Percentiles rank a stretch among this genome's conserved stretches.
phyloP scores from a whole-genome alignment of 225 moss, liverwort and hornwort genomes.

The Physcomitrellopsis africana region DNA sequence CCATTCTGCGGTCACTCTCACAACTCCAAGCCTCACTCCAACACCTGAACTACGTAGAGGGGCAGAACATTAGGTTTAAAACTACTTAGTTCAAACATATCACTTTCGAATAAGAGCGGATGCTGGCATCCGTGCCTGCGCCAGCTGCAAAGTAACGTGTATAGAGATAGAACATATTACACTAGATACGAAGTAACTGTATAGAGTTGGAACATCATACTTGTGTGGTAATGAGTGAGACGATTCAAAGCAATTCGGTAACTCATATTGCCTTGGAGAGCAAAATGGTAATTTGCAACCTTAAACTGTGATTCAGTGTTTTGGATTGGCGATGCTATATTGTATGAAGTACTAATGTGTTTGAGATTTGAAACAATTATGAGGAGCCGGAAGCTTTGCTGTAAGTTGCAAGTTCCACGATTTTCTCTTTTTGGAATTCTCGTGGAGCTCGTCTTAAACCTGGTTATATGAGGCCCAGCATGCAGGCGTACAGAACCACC shows the following conservation, averaged over 20 bases:
- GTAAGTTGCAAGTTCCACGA: no score
- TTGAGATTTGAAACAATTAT: no score
- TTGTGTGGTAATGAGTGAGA: background rate
- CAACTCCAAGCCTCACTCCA: conserved; percentile 13
- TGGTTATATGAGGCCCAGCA: no score
- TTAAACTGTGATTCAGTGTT: no score
- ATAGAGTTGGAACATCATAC: conserved; percentile 29
- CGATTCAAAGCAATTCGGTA: conserved; percentile 19
- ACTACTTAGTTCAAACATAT: conserved; percentile 15
- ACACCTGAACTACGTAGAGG: conserved; percentile 26
- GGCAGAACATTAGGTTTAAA: conserved; percentile 27
- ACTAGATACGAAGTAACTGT: conserved; percentile 11
- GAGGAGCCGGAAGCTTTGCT: no score
- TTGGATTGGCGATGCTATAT: no score
- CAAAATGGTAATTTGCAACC: background rate
- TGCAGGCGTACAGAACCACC: background rate
- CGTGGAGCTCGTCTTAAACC: no score
- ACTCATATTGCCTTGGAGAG: conserved; percentile 23
- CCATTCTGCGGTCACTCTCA: conserved; percentile 23
- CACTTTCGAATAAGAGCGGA: conserved; percentile 33
- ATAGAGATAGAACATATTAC: conserved; percentile 5
- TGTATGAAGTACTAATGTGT: no score
- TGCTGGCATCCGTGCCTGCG: conserved; percentile 25
- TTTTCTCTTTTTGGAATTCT: no score
- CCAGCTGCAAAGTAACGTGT: conserved; percentile 6